Conservation (phyloP, 768 basidiomycete species). For the Tulasnella sp. region DNA sequence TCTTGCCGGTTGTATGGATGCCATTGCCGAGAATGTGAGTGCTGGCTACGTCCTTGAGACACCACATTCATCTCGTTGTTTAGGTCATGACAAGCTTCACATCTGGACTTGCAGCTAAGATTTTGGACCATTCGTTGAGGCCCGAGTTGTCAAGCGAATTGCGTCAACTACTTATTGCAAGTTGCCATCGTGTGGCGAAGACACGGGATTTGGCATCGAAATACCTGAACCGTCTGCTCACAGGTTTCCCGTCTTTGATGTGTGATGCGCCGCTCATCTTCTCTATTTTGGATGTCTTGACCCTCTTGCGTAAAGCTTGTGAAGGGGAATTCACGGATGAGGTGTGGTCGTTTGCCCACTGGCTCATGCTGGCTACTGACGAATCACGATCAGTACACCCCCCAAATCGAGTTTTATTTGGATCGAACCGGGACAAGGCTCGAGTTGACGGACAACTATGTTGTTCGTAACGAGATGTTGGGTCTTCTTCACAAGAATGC, state of each 20-base stretch:
- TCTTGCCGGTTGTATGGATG: constrained; percentile 67
- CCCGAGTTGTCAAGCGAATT: constrained; percentile 57
- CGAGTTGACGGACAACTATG: constrained; percentile 75
- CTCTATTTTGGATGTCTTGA: constrained; percentile 81
- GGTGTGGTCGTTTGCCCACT: constrained; percentile 33
- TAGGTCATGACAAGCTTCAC: constrained; percentile 73
- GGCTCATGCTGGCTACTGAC: not conserved
- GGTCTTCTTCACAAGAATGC: constrained; percentile 60
- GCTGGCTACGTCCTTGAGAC: not conserved
- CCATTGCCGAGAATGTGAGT: constrained; percentile 69
- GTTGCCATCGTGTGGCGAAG: constrained; percentile 72
- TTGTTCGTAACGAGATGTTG: constrained; percentile 72
- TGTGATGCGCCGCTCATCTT: constrained; percentile 81
- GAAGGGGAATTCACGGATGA: constrained; percentile 89
- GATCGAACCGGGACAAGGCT: constrained; percentile 61
- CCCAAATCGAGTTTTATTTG: constrained; percentile 70
- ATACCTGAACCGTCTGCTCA: constrained; percentile 75
- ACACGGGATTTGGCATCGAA: constrained; percentile 71
- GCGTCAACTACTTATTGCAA: constrained; percentile 55
- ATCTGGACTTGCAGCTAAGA: constrained; percentile 54
- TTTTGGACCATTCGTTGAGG: constrained; percentile 69
- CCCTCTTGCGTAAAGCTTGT: constrained; percentile 72
- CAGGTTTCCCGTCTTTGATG: constrained; percentile 87
- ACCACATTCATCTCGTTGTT: not conserved
- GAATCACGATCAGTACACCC: constrained; percentile 58